Evolutionary conservation across 1,284 basidiomycete genomes (phyloP).

Genomic region (Erythrobasidium hasegawianum): DNA sequence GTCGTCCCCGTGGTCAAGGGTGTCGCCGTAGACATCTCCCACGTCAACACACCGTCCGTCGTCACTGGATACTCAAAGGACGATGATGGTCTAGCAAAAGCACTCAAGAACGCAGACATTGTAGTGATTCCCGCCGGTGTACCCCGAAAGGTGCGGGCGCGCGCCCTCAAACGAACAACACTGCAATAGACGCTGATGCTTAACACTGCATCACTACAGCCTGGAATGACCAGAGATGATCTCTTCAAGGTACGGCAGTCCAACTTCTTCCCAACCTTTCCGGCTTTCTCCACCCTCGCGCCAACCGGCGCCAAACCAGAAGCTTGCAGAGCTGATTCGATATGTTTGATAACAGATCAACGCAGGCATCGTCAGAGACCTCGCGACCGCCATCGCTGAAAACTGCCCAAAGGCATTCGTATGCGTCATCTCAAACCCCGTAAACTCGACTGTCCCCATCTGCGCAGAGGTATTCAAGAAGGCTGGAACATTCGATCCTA

Average conservation of each 20-base stretch:
- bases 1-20: conserved; percentile 83
- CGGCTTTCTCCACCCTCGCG: background rate
- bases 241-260: conserved; percentile 80
- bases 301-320: no score
- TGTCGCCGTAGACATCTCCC: conserved; percentile 59
- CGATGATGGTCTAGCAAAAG: conserved; percentile 71
- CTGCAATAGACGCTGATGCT: no score
- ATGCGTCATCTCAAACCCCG: conserved; percentile 52
- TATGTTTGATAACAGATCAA: no score
- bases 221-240: conserved; percentile 70
- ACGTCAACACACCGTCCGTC: conserved; percentile 52
- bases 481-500: conserved; percentile 83
- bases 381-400: conserved; percentile 83
- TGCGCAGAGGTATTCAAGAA: conserved; percentile 94
- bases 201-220: conserved; percentile 41
- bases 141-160: conserved; percentile 75
- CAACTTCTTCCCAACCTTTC: background rate
- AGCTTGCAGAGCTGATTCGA: no score
- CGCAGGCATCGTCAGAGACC: conserved; percentile 90
- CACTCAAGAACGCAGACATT: conserved; percentile 77
- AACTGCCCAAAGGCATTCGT: conserved; percentile 85
- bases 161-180: no score
- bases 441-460: conserved; percentile 87
- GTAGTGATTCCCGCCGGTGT: conserved; percentile 97
- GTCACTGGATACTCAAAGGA: conserved; percentile 53